These are phyloP conservation scores for Eutrema yunnanense DNA, from an alignment of 345 rosid genomes.

Conservation along the genomic window DNA sequence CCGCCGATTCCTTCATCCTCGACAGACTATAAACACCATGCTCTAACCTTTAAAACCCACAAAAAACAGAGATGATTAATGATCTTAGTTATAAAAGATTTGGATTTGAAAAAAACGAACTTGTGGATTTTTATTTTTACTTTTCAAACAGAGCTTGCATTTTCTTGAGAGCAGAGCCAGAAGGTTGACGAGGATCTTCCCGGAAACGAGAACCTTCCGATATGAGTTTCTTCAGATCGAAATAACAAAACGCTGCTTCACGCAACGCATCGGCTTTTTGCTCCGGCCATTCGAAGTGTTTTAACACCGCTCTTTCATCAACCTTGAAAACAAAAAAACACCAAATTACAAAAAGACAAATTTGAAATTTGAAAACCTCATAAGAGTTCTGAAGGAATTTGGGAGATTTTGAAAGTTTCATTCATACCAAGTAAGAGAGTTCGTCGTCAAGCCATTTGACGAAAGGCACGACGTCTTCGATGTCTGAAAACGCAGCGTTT, in stretches of 20 bases:
- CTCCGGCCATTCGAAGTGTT: constrained; percentile 94
- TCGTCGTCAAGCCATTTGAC: constrained; percentile 98
- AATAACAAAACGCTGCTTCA: constrained; percentile 91
- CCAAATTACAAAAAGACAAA: too few relatives aligned
- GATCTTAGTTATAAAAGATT: neutral
- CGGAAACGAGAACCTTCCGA: constrained; percentile 75
- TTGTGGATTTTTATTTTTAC: constrained; percentile 27
- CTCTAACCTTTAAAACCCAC: constrained; percentile 49
- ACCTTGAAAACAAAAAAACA: constrained; percentile 34
- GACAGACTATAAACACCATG: constrained; percentile 88
- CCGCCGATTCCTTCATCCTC: constrained; percentile 84
- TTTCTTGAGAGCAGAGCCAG: constrained; percentile 71
- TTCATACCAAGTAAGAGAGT: constrained; percentile 71
- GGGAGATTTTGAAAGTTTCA: neutral
- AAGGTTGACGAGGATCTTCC: constrained; percentile 59
- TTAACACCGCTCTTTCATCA: constrained; percentile 87
- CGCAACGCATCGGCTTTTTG: constrained; percentile 86
- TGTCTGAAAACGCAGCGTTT: constrained; percentile 65
- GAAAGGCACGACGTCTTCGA: constrained; percentile 90
- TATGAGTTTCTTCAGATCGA: constrained; percentile 76
- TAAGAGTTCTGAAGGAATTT: too few relatives aligned
- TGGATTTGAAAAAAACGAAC: neutral
- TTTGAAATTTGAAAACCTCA: neutral
- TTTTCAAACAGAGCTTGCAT: constrained; percentile 93
- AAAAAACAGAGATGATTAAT: neutral